Percentiles rank a stretch among this genome's conserved stretches.
phyloP scores from a whole-genome alignment of 1,284 basidiomycete species.

The Ceratobasidium sp. region DNA sequence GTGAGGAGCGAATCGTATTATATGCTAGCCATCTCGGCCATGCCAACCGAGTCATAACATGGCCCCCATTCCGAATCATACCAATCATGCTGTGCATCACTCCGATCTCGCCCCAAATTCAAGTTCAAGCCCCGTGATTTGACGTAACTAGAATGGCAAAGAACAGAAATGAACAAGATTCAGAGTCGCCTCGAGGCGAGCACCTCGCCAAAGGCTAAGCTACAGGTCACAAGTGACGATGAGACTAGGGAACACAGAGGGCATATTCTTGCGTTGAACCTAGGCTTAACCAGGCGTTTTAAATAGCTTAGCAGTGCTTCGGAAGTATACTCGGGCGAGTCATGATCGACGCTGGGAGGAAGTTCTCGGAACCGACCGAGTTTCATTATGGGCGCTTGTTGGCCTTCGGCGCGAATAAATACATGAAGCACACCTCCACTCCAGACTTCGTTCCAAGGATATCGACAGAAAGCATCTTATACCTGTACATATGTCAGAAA shows the following conservation, averaged over 20 bases:
- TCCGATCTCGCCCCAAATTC: constrained; percentile 3
- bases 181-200: neutral
- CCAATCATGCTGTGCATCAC: constrained; percentile 41
- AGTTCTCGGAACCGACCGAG: constrained; percentile 25
- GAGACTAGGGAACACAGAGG: no score
- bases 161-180: neutral
- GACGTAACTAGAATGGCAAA: constrained; percentile 23
- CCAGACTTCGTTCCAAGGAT: neutral
- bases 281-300: neutral
- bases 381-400: constrained; percentile 22
- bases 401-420: no score
- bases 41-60: constrained; percentile 32
- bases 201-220: neutral
- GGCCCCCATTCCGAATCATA: constrained; percentile 14
- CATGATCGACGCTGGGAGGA: constrained; percentile 8
- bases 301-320: neutral
- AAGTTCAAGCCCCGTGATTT: constrained; percentile 11
- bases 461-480: neutral
- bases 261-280: neutral
- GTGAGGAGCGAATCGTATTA: constrained; percentile 17
- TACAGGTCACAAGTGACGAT: neutral
- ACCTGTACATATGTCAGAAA: constrained; percentile 20
- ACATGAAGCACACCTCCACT: neutral
- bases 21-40: constrained; percentile 6
- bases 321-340: neutral